Percentiles rank a stretch among this genome's conserved stretches.
Conservation (phyloP, 768 basidiomycete species). For the Strobilomyces dryophilus region DNA sequence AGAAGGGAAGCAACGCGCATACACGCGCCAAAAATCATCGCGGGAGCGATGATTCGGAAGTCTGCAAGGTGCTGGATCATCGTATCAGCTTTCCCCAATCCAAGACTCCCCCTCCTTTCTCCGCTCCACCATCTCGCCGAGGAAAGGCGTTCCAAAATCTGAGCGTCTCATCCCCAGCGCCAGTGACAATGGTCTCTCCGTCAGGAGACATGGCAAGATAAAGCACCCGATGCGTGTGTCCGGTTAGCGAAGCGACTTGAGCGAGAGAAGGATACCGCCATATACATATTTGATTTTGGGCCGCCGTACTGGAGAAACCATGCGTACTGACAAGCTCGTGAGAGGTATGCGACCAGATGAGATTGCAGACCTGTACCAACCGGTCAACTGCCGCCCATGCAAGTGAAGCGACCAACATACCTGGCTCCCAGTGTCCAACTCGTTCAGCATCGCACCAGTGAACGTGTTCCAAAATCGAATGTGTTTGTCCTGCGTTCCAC, state of each 20-base stretch:
- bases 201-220: constrained; percentile 98
- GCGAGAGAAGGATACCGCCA: constrained; percentile 93
- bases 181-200: constrained; percentile 96
- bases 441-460: constrained; percentile 78
- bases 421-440: constrained; percentile 95
- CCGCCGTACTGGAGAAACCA: constrained; percentile 89
- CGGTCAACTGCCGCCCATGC: constrained; percentile 3
- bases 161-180: constrained; percentile 95
- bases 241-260: constrained; percentile 92
- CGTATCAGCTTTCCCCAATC: constrained; percentile 48
- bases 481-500: constrained; percentile 98
- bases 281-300: constrained; percentile 94
- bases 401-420: constrained; percentile 35
- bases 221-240: constrained; percentile 91
- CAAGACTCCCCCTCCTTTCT: constrained; percentile 37
- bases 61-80: neutral
- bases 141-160: constrained; percentile 98
- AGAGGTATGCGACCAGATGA: constrained; percentile 93
- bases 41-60: neutral
- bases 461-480: constrained; percentile 96
- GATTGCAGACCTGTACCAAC: constrained; percentile 81
- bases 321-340: constrained; percentile 98
- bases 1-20: neutral
- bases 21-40: constrained; percentile 6
- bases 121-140: constrained; percentile 49